Base-by-base conservation (phyloP, 2,329 filamentous ascomycete species). In the Sclerotinia subarctica region DNA sequence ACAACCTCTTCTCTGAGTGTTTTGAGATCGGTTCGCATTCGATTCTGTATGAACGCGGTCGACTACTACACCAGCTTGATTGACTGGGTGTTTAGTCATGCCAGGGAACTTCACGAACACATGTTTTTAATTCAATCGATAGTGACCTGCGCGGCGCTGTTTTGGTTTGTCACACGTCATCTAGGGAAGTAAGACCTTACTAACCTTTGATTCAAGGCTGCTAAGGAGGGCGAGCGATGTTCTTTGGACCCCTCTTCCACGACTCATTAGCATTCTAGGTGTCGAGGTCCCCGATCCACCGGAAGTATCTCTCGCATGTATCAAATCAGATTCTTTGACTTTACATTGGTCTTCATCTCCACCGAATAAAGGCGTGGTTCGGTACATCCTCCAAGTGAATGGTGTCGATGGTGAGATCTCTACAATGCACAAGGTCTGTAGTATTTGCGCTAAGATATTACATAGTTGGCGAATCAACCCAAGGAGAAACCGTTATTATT, bases 221-320 rank as follows among this genome's bases (percentile, higher is more conserved):
- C 84, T 93, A 69, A 90, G 92, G 78, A 90, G 95, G 77, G 92
- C 93, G 70, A 93, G 91, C 81, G 91, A 94, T 77, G 95, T 96
- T 49, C 84, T 97, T 66, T 90, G 92, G 80, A 97, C 94, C 75
- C 93, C 94, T 32, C 93, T 97, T 68, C 92, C 94, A 68, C 89
- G 96, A 72, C 87, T 99, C 59, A 94, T 98, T 75, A 89, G 89
- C 74, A 92, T 97, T 62, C 88, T 99, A 59, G 94, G 94, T 69
- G 89, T 98, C 77, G 95, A 99, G 77, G 94, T 99, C 64, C 95
- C 95, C 70, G 90, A 93, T 71, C 85, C 92, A 32, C 95, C 95
- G 64, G 89, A 94, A 77, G 91, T 98, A 52, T 96, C 93, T 64
- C 87, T 99, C 46, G 93, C 94, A 67, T 93, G 91, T 71, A 95